Evolutionary conservation across 2,329 filamentous ascomycete genomes (phyloP).

Genomic region (Bipolaris bicolor): DNA sequence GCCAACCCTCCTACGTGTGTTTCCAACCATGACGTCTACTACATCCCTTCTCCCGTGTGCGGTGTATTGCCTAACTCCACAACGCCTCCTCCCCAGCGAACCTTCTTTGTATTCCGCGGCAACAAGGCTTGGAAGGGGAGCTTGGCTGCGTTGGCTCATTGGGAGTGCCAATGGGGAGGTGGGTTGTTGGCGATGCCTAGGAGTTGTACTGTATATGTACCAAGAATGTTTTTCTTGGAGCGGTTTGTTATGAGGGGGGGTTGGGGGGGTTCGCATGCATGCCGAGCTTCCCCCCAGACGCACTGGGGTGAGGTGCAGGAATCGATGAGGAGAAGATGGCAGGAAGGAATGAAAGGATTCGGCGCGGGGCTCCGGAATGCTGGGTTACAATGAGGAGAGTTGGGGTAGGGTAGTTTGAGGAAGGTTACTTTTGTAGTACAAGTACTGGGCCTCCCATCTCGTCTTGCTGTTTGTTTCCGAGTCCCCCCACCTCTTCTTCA

Average conservation of each 20-base stretch:
- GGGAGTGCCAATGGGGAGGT: conserved; percentile 31
- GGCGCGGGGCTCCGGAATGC: conserved; percentile 19
- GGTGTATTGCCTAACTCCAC: too few relatives aligned
- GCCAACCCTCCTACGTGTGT: conserved; percentile 17
- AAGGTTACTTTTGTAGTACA: conserved; percentile 15
- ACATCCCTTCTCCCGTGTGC: not conserved
- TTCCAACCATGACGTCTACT: conserved; percentile 21
- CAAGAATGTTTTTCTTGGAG: too few relatives aligned
- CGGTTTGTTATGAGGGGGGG: too few relatives aligned
- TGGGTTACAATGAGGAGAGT: not conserved
- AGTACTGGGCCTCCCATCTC: conserved; percentile 9
- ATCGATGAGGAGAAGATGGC: conserved; percentile 11
- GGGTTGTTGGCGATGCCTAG: not conserved
- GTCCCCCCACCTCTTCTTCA: not conserved
- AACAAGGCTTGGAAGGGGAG: conserved; percentile 21
- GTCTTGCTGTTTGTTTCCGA: not conserved
- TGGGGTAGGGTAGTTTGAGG: conserved; percentile 1
- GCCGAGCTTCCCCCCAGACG: conserved; percentile 13
- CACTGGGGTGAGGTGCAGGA: conserved; percentile 17
- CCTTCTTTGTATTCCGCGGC: conserved; percentile 11
- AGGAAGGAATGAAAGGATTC: not conserved
- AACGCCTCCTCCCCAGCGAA: too few relatives aligned
- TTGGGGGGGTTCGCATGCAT: conserved; percentile 13
- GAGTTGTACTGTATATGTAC: too few relatives aligned
- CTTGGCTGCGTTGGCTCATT: conserved; percentile 20